Conservation (phyloP, 2,329 filamentous ascomycete genomes). For the Microcyclospora pomicola region DNA sequence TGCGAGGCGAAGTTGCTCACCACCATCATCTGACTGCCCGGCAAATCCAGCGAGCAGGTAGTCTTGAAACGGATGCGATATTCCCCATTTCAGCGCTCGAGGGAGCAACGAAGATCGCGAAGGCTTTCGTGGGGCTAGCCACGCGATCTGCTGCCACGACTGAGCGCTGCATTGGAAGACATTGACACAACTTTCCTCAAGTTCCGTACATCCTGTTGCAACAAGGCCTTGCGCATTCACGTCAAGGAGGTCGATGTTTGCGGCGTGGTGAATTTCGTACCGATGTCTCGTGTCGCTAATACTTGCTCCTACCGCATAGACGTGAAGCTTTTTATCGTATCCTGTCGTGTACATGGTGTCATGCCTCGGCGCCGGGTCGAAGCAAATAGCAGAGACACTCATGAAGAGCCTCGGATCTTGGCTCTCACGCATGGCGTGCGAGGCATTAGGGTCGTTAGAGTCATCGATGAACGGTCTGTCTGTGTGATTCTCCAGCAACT, state of each 20-base stretch:
- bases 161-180: slow-evolving; percentile 8
- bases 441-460: slow-evolving; percentile 26
- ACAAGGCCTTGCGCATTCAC: slow-evolving; percentile 27
- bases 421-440: slow-evolving; percentile 32
- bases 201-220: slow-evolving; percentile 34
- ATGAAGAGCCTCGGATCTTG: slow-evolving; percentile 41
- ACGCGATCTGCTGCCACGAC: not conserved
- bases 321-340: slow-evolving; percentile 37
- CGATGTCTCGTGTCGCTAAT: slow-evolving; percentile 2
- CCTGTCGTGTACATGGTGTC: slow-evolving; percentile 29
- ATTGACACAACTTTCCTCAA: slow-evolving; percentile 7
- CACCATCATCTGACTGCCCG: slow-evolving; percentile 15
- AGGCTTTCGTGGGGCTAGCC: not conserved
- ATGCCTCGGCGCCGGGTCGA: slow-evolving; percentile 26
- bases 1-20: slow-evolving; percentile 25
- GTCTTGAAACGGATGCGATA: slow-evolving; percentile 22
- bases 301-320: slow-evolving; percentile 19
- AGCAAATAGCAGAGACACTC: slow-evolving; percentile 42
- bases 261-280: slow-evolving; percentile 29
- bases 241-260: slow-evolving; percentile 38
- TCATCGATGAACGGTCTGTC: slow-evolving; percentile 27
- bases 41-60: slow-evolving; percentile 43
- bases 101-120: slow-evolving; percentile 21
- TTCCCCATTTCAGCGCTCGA: slow-evolving; percentile 37
- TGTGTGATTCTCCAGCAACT: slow-evolving; percentile 41